Percentiles rank a stretch among this genome's conserved stretches.
Conservation (phyloP, 2,329 filamentous ascomycete genomes). For the Emergomyces orientalis region DNA sequence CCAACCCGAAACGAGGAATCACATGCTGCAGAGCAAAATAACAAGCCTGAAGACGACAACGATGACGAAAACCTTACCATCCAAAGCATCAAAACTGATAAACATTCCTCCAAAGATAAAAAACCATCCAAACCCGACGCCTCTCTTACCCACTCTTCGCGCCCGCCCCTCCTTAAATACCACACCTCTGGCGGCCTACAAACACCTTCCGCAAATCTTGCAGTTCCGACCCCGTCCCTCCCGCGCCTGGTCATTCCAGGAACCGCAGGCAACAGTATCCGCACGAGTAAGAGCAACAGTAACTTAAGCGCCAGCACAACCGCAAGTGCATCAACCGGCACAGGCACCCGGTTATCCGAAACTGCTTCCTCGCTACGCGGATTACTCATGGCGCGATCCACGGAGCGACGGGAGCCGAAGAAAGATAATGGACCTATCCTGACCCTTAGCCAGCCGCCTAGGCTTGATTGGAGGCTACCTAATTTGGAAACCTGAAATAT, state of each 20-base stretch:
- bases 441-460: conserved; percentile 4
- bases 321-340: conserved; percentile 21
- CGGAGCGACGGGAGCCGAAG: conserved; percentile 9
- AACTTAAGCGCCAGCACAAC: conserved; percentile 30
- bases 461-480: conserved; percentile 9
- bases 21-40: not conserved
- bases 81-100: not conserved
- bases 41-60: not conserved
- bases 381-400: conserved; percentile 25
- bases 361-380: conserved; percentile 29
- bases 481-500: not conserved
- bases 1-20: conserved; percentile 1
- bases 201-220: not conserved
- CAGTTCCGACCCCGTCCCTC: not conserved
- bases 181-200: not conserved
- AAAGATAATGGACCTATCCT: not conserved
- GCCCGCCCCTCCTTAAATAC: conserved; percentile 3
- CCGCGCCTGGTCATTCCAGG: not conserved
- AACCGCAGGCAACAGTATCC: not conserved
- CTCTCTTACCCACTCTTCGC: not conserved
- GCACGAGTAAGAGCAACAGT: conserved; percentile 18
- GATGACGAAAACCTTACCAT: not conserved
- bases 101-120: too few species aligned
- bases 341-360: conserved; percentile 18
- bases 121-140: not conserved